Base-by-base conservation (phyloP, 2,329 filamentous ascomycete species). In the Stachybotrys chlorohalonatus region DNA sequence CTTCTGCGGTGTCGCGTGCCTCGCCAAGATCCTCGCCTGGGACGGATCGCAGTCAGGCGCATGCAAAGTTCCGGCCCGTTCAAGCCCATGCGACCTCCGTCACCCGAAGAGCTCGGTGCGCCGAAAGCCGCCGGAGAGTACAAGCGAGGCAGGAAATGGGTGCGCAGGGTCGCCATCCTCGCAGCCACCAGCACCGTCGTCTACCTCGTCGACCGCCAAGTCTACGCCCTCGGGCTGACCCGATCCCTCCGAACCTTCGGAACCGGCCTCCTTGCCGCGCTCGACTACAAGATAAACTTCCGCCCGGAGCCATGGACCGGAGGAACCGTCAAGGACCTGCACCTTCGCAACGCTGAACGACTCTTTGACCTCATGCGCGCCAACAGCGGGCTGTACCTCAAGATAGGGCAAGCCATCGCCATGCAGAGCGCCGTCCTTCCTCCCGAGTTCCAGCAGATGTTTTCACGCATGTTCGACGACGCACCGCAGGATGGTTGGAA, bases 241-340 rank as follows among this genome's bases (percentile, higher is more conserved):
- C 87, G 94, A 54, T 93, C 89, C 30, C 70, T 88, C 47, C 86
- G 87, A 47, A 96, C 94, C 0, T 96, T 97, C 68, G 79, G 80
- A 47, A 83, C 83, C 3, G 93, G 91, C 7, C 74, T 95, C 11
- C 66, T 92, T 49, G 88, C 95, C 15, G 93, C 92, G 1, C 66
- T 92, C 30, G 94, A 99, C 74, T 97, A 99, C 77, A 97, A 96
- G 74, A 77, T 97, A 70, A 97, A 99, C 72, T 99, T 99, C 71
- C 83, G 90, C 6, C 80, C 89, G 6, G 75, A 90, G 60, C 92
- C 93, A 7, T 80, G 85, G 54, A 80, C 86, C 52, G 90, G 86
- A 30, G 83, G 85, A 52, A 86, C 84, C 17, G 84, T 95, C 47
- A 79, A 82, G 47, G 89, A 90, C 56, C 74, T 97, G 52, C 94